Evolutionary conservation across 2,329 filamentous ascomycete species (phyloP).

Genomic region (Esteya vermicola): DNA sequence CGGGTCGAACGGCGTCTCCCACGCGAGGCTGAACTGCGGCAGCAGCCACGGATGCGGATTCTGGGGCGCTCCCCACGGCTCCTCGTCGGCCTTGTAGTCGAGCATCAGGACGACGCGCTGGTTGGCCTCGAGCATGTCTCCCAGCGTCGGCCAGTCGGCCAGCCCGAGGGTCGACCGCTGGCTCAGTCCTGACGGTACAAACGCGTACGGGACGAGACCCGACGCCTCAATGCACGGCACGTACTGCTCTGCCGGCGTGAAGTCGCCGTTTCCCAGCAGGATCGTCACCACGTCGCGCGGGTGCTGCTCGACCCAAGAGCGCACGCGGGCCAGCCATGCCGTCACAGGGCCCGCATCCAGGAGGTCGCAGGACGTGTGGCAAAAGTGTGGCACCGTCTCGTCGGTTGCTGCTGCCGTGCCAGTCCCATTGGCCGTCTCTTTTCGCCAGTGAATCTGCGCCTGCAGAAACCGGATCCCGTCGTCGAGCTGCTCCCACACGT

Average conservation of each 20-base stretch:
- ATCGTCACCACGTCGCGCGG: conserved; percentile 84
- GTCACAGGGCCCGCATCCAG: conserved; percentile 69
- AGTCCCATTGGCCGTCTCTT: conserved; percentile 19
- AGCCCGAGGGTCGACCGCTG: conserved; percentile 36
- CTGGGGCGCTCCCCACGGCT: too few relatives aligned
- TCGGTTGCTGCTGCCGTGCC: background rate
- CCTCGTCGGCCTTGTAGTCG: conserved; percentile 74
- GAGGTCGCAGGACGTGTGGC: conserved; percentile 71
- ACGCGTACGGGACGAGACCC: conserved; percentile 60
- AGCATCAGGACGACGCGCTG: conserved; percentile 69
- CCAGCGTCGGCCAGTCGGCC: conserved; percentile 72
- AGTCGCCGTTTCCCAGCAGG: conserved; percentile 72
- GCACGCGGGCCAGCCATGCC: conserved; percentile 55
- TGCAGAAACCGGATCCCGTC: conserved; percentile 58
- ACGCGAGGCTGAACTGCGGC: conserved; percentile 77
- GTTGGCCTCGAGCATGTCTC: conserved; percentile 55
- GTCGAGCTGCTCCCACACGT: conserved; percentile 57
- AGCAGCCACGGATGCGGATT: conserved; percentile 80
- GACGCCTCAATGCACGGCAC: conserved; percentile 53
- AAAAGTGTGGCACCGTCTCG: conserved; percentile 50
- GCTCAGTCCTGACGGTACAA: conserved; percentile 54
- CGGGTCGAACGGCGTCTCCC: conserved; percentile 81
- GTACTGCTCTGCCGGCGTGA: conserved; percentile 49
- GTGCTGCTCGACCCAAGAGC: conserved; percentile 57
- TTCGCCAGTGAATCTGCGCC: conserved; percentile 46